phyloP scores from a whole-genome alignment of 1,284 basidiomycete genomes.

The Apiotrichum laibachii region DNA sequence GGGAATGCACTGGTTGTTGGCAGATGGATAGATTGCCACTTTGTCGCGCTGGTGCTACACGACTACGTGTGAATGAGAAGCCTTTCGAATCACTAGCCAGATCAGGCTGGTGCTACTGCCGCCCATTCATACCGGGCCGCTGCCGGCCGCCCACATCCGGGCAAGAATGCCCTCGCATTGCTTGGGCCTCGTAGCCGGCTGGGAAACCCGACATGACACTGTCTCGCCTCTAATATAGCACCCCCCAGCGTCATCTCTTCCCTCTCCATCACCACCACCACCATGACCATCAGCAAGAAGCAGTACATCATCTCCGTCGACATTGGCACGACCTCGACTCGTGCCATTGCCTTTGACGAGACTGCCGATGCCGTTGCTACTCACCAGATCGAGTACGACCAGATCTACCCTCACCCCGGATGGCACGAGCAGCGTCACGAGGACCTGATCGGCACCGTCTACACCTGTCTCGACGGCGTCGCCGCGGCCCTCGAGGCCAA shows the following conservation, averaged over 20 bases:
- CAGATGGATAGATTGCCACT: too few relatives aligned
- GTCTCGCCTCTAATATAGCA: neutral
- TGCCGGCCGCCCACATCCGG: too few relatives aligned
- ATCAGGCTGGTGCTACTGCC: too few relatives aligned
- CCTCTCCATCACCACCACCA: neutral
- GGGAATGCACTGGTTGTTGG: too few relatives aligned
- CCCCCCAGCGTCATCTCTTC: neutral
- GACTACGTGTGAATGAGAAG: too few relatives aligned
- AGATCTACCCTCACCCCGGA: constrained; percentile 84
- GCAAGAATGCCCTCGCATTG: too few relatives aligned
- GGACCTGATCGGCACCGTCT: constrained; percentile 76
- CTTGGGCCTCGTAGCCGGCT: neutral
- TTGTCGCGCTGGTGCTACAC: too few relatives aligned
- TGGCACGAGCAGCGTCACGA: constrained; percentile 95
- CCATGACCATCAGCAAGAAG: constrained; percentile 9
- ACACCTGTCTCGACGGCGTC: constrained; percentile 72
- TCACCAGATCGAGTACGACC: constrained; percentile 84
- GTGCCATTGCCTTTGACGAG: constrained; percentile 90
- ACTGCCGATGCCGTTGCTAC: constrained; percentile 80
- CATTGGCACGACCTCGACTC: constrained; percentile 60
- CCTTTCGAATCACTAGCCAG: too few relatives aligned
- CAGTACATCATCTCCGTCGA: constrained; percentile 16
- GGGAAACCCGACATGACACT: neutral
- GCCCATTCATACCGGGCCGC: too few relatives aligned
- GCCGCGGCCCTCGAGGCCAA: constrained; percentile 67